phyloP scores from a whole-genome alignment of 2,329 filamentous ascomycete genomes.

The Neophaeococcomyces mojaviensis region DNA sequence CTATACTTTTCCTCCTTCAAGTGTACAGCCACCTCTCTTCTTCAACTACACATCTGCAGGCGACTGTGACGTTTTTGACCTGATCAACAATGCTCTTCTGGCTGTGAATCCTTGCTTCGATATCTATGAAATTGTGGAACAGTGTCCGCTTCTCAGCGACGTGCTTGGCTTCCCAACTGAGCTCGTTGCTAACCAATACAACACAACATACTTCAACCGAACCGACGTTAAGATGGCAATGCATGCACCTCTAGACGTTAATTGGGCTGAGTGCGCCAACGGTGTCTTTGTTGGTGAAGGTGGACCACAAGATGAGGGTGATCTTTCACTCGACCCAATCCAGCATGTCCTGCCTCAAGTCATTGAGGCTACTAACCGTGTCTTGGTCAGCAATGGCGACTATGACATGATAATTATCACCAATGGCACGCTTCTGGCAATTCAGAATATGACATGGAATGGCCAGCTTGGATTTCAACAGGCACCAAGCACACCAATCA shows the following conservation, averaged over 20 bases:
- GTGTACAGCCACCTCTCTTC: slow-evolving; percentile 48
- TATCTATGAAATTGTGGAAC: slow-evolving; percentile 63
- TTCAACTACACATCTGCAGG: slow-evolving; percentile 34
- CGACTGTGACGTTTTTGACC: slow-evolving; percentile 52
- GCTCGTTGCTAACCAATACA: slow-evolving; percentile 38
- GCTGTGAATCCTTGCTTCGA: slow-evolving; percentile 70
- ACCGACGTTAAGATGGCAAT: slow-evolving; percentile 45
- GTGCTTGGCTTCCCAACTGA: slow-evolving; percentile 55
- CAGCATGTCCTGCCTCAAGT: slow-evolving; percentile 26
- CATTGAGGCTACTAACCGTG: slow-evolving; percentile 46
- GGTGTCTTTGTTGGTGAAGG: slow-evolving; percentile 33
- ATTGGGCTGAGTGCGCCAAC: slow-evolving; percentile 36
- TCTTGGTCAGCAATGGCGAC: slow-evolving; percentile 42
- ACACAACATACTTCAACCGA: slow-evolving; percentile 49
- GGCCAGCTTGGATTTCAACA: slow-evolving; percentile 40
- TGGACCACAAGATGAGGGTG: slow-evolving; percentile 37
- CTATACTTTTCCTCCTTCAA: slow-evolving; percentile 59
- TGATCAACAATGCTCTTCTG: slow-evolving; percentile 47
- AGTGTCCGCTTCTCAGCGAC: slow-evolving; percentile 65
- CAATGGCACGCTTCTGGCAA: slow-evolving; percentile 45
- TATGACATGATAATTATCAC: slow-evolving; percentile 44
- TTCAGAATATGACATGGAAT: slow-evolving; percentile 50
- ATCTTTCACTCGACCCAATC: slow-evolving; percentile 36
- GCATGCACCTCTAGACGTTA: slow-evolving; percentile 37
- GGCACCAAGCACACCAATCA: slow-evolving; percentile 35